Evolutionary conservation across 2,329 filamentous ascomycete species (phyloP).

Genomic region (Fusarium denticulatum): DNA sequence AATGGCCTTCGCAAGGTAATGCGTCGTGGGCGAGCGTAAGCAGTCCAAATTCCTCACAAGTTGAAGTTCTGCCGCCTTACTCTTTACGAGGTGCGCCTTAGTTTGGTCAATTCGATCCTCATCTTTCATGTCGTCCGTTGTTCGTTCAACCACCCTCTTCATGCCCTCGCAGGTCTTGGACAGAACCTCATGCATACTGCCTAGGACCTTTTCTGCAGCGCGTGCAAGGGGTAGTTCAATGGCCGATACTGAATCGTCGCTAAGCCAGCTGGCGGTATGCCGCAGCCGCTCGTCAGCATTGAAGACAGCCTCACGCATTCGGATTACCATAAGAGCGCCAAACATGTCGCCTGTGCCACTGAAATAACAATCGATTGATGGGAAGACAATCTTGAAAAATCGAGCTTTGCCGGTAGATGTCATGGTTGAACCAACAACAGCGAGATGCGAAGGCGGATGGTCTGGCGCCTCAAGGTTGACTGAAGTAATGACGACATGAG

Average conservation of each 20-base stretch:
- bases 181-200: conserved; percentile 90
- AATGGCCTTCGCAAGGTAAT: conserved; percentile 68
- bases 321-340: conserved; percentile 86
- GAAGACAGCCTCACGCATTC: conserved; percentile 82
- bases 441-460: conserved; percentile 64
- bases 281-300: conserved; percentile 57
- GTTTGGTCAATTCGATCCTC: conserved; percentile 61
- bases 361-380: conserved; percentile 91
- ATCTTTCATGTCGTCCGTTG: conserved; percentile 53
- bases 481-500: conserved; percentile 93
- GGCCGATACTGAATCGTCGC: conserved; percentile 74
- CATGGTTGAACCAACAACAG: conserved; percentile 81
- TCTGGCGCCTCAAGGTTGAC: conserved; percentile 72
- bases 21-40: conserved; percentile 71
- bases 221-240: conserved; percentile 82
- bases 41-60: conserved; percentile 79
- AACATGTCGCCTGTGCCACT: conserved; percentile 99
- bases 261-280: conserved; percentile 75
- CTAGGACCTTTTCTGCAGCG: conserved; percentile 86
- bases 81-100: conserved; percentile 73
- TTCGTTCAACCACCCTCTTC: conserved; percentile 58
- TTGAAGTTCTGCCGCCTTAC: conserved; percentile 88
- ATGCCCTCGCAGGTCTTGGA: conserved; percentile 74
- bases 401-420: conserved; percentile 72
- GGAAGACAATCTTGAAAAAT: conserved; percentile 89